A percentile compares a stretch with the other conserved stretches of the same genome.
These are phyloP conservation scores for Pterocarpus santalinus DNA, from an alignment of 306 rosid genomes.

Conservation along the genomic window DNA sequence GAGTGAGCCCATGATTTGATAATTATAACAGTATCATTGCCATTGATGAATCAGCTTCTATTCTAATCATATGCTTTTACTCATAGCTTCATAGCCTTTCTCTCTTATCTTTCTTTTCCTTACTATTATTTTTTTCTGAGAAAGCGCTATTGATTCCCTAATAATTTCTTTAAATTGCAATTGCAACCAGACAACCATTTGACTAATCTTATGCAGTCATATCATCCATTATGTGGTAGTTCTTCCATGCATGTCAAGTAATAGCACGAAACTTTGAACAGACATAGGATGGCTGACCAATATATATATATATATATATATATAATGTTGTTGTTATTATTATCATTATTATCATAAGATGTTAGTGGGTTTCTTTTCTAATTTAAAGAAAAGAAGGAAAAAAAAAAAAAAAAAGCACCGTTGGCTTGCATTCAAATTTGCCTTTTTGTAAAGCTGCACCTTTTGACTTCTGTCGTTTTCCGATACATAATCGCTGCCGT, in stretches of 20 bases:
- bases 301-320: no score
- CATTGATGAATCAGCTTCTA: no score
- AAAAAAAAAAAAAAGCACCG: conserved; percentile 18
- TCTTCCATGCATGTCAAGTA: conserved; percentile 8
- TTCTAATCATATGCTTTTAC: neutral
- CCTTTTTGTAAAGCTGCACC: conserved; percentile 47
- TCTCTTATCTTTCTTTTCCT: no score
- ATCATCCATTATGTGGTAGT: neutral
- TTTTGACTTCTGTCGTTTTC: conserved; percentile 61
- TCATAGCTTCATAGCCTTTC: no score
- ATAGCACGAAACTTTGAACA: neutral
- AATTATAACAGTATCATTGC: conserved; percentile 42
- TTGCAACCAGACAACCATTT: conserved; percentile 9
- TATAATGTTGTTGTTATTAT: no score
- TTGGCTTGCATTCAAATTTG: conserved; percentile 37
- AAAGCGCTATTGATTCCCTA: neutral
- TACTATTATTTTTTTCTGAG: neutral
- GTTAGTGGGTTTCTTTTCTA: conserved; percentile 25
- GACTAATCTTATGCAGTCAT: conserved; percentile 6
- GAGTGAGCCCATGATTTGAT: conserved; percentile 49
- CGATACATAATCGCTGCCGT: conserved; percentile 46
- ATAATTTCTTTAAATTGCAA: conserved; percentile 10
- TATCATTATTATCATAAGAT: neutral
- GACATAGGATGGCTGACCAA: neutral
- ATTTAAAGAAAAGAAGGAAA: neutral